phyloP scores from a whole-genome alignment of 495 filamentous ascomycete species.

The Aspergillus baeticus region DNA sequence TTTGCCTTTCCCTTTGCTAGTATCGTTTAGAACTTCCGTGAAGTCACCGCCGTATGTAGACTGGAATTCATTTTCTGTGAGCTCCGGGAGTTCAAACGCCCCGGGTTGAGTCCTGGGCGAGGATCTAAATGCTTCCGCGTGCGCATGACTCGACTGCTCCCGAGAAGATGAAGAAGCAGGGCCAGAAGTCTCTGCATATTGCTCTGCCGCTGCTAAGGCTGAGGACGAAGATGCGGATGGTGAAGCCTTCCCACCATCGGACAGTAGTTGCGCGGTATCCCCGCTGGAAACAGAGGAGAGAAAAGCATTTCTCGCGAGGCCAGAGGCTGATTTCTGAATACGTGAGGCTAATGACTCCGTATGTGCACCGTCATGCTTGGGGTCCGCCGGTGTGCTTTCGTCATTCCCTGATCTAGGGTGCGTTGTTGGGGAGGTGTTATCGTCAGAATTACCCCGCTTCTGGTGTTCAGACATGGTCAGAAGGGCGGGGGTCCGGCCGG shows the following conservation, averaged over 20 bases:
- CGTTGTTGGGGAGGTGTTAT: constrained; percentile 13
- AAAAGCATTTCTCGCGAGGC: constrained; percentile 35
- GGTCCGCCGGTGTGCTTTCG: constrained; percentile 4
- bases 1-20: constrained; percentile 28
- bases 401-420: constrained; percentile 8
- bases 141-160: background rate
- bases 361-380: constrained; percentile 4
- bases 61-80: constrained; percentile 36
- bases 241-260: constrained; percentile 26
- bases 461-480: constrained; percentile 18
- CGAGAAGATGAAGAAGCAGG: constrained; percentile 11
- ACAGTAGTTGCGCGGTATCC: constrained; percentile 28
- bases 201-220: constrained; percentile 19
- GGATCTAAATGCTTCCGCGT: constrained; percentile 25
- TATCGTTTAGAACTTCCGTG: background rate
- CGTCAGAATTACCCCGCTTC: constrained; percentile 25
- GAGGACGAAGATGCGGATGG: constrained; percentile 21
- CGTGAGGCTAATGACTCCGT: constrained; percentile 31
- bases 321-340: constrained; percentile 39
- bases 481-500: constrained; percentile 1
- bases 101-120: constrained; percentile 11
- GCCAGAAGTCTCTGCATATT: constrained; percentile 8
- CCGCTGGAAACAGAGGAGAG: constrained; percentile 16
- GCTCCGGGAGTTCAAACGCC: constrained; percentile 24
- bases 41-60: constrained; percentile 7